Conservation (phyloP, 441 rosid species). For the Metrosideros polymorpha region DNA sequence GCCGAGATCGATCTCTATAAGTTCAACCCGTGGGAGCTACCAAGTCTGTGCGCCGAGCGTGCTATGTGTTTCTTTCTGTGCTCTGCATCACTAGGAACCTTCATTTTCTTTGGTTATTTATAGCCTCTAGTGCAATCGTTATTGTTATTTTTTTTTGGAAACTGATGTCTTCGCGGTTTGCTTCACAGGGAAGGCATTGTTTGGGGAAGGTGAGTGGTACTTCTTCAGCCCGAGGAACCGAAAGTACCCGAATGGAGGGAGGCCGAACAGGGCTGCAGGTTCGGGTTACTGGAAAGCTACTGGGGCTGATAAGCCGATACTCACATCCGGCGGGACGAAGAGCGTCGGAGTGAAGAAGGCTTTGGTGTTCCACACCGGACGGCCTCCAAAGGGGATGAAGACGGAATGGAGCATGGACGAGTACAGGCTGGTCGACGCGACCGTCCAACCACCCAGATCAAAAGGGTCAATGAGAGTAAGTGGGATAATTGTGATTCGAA, state of each 20-base stretch:
- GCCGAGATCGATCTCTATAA: constrained; percentile 42
- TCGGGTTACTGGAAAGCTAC: not conserved
- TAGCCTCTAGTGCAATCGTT: not conserved
- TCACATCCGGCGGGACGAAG: not conserved
- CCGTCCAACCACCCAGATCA: not conserved
- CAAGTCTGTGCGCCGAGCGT: not conserved
- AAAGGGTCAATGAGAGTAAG: not conserved
- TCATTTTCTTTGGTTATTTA: not conserved
- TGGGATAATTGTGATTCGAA: not conserved
- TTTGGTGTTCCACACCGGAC: not conserved
- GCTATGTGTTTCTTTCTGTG: not conserved
- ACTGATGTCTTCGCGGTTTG: not conserved
- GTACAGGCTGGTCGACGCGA: not conserved
- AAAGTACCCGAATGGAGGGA: not conserved
- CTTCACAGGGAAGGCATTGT: not conserved
- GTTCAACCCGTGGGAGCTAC: constrained; percentile 35
- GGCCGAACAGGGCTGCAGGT: not conserved
- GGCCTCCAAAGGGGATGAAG: not conserved
- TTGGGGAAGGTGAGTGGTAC: not conserved
- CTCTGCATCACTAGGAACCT: not conserved
- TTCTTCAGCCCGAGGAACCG: not conserved
- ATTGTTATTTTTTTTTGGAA: not conserved
- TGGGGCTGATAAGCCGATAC: not conserved
- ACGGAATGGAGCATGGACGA: not conserved
- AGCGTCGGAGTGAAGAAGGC: not conserved